Conservation (phyloP, 148 eudicot genomes). For the Camellia granthamiana region DNA sequence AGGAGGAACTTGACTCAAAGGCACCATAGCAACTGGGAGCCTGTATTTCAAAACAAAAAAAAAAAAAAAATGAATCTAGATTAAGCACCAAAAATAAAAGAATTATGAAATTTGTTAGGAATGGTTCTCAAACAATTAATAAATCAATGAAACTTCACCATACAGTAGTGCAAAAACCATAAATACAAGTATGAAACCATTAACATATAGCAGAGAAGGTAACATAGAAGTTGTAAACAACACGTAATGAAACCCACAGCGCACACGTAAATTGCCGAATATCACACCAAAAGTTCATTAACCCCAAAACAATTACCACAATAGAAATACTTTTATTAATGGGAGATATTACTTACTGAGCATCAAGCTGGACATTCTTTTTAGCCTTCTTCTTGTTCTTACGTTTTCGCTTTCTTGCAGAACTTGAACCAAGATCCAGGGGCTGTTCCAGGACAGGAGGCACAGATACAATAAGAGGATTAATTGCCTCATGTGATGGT, state of each 20-base stretch:
- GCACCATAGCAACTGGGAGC: slow-evolving; percentile 5
- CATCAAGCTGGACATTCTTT: slow-evolving; percentile 25
- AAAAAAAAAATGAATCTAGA: neutral
- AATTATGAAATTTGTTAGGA: neutral
- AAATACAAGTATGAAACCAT: neutral
- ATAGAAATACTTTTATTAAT: neutral
- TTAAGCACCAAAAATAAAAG: neutral
- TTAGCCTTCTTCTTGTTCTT: slow-evolving; percentile 37
- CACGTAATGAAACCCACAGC: neutral
- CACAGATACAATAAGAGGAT: slow-evolving; percentile 27
- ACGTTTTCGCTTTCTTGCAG: slow-evolving; percentile 29
- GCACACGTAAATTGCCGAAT: neutral
- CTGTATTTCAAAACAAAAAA: neutral
- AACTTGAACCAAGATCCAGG: slow-evolving; percentile 17
- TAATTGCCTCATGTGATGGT: slow-evolving; percentile 17
- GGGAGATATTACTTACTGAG: slow-evolving; percentile 22
- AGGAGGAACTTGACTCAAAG: slow-evolving; percentile 1
- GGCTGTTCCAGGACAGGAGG: slow-evolving; percentile 29
- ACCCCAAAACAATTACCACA: neutral
- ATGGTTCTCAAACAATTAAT: neutral
- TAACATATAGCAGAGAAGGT: neutral
- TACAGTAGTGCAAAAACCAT: neutral
- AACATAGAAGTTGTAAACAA: neutral
- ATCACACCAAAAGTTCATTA: neutral
- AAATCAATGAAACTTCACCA: neutral